Conservation (phyloP, 2,329 filamentous ascomycete species). For the Xylariaceae sp. region DNA sequence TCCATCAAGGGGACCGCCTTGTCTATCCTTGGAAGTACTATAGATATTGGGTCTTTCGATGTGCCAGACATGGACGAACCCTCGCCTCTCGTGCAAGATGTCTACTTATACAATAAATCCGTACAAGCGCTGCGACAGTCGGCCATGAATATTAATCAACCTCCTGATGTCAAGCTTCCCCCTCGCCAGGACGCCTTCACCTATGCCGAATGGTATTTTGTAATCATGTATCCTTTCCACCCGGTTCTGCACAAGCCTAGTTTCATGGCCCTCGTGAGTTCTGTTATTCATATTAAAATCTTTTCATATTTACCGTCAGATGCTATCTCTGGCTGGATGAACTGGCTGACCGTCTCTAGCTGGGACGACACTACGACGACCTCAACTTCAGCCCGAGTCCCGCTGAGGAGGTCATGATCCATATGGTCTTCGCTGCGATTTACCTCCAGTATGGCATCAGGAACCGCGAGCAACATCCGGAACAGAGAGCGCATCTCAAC, state of each 20-base stretch:
- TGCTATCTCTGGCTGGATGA: slow-evolving; percentile 3
- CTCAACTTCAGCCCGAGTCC: slow-evolving; percentile 54
- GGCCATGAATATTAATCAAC: slow-evolving; percentile 54
- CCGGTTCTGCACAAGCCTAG: slow-evolving; percentile 73
- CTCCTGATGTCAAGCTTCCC: slow-evolving; percentile 56
- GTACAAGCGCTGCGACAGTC: slow-evolving; percentile 65
- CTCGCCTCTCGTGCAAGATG: slow-evolving; percentile 37
- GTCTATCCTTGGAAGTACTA: slow-evolving; percentile 73
- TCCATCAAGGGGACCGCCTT: slow-evolving; percentile 70
- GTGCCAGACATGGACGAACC: slow-evolving; percentile 62
- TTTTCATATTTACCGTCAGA: no score
- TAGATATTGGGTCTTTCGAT: slow-evolving; percentile 70
- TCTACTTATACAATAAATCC: slow-evolving; percentile 63
- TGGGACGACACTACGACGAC: slow-evolving; percentile 66
- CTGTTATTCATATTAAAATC: not conserved
- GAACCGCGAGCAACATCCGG: slow-evolving; percentile 53
- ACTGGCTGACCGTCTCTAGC: slow-evolving; percentile 36
- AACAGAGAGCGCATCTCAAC: slow-evolving; percentile 51
- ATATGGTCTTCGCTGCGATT: slow-evolving; percentile 75
- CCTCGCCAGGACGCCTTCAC: slow-evolving; percentile 58
- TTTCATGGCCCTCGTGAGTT: slow-evolving; percentile 61
- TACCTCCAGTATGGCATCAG: slow-evolving; percentile 71
- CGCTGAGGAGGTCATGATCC: slow-evolving; percentile 64
- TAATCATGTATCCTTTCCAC: slow-evolving; percentile 64
- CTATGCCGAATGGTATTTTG: slow-evolving; percentile 71